Evolutionary conservation across 441 rosid genomes (phyloP), one percentile per base, ranked within the genome.

Genomic region (Adansonia gregorii): DNA sequence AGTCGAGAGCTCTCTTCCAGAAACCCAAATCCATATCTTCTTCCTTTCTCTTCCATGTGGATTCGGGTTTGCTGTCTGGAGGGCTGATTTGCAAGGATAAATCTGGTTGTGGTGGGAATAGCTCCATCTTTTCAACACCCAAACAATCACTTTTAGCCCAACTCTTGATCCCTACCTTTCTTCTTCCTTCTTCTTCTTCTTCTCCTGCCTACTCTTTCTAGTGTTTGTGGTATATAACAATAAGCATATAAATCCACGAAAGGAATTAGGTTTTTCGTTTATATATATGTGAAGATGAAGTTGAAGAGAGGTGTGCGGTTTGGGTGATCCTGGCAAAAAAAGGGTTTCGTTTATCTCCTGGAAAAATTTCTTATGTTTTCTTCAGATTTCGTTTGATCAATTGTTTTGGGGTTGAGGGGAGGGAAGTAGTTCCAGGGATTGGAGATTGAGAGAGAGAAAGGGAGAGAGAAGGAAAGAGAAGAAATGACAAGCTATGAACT

Each of bases 21-120:
- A 90, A 91, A 80, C 94, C 93, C 86, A 91, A 87, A 78, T 88
- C 92, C 82, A 88, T 86, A 39, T 88, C 93, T 55, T 87, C 94
- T 64, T 86, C 88, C 20, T 85, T 71, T 78, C 88, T 88, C 76
- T 91, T 87, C 92, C 97, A 90, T 60, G 91, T 78, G 0, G 99
- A 82, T 58, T 89, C 45, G 45, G 91, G 86, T 82, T 96, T 93
- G 74, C 80, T 79, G 87, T 84, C 92, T 1, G 98, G 99, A 4
- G 95, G 98, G 87, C 98, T 93, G 77, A 96, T 96, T 75, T 94
- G 98, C 10, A 96, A 88, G 2, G 99, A 95, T 72, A 95, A 88
- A 85, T 95, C 98, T 4, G 98, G 99, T 55, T 95, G 39, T 31
- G 39, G 4, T 31, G 98, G 99, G 86, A 95, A 95, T 14, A 95